phyloP scores from a whole-genome alignment of 2,329 filamentous ascomycete genomes.

The Rutstroemia sp. region DNA sequence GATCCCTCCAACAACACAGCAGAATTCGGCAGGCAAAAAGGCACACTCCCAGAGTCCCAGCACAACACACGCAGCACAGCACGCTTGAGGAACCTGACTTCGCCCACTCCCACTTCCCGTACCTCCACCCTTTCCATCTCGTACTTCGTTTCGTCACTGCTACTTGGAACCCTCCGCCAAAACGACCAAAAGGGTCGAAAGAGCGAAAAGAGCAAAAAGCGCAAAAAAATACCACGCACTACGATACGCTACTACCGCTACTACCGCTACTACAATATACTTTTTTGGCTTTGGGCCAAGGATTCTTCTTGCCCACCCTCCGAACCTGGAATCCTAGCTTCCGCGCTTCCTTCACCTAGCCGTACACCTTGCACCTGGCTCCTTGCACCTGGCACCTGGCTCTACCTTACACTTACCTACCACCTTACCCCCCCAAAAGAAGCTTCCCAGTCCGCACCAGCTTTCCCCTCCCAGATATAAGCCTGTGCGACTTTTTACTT shows the following conservation, averaged over 20 bases:
- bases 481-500: no score
- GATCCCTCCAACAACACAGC: not conserved
- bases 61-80: no score
- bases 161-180: no score
- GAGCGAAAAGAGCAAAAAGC: no score
- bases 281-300: not conserved
- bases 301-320: not conserved
- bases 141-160: no score
- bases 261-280: not conserved
- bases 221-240: not conserved
- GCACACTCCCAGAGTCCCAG: not conserved
- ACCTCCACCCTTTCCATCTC: no score
- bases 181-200: no score
- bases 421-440: not conserved
- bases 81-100: no score
- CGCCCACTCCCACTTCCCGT: no score
- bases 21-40: not conserved
- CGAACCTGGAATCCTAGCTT: not conserved
- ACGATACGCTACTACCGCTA: not conserved
- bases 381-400: no score
- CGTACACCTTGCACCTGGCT: no score
- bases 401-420: not conserved
- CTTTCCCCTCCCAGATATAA: no score
- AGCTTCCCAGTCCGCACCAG: not conserved
- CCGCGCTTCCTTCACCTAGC: not conserved